These are phyloP conservation scores for Avicennia marina DNA, from an alignment of 257 asterid genomes.

Conservation along the genomic window DNA sequence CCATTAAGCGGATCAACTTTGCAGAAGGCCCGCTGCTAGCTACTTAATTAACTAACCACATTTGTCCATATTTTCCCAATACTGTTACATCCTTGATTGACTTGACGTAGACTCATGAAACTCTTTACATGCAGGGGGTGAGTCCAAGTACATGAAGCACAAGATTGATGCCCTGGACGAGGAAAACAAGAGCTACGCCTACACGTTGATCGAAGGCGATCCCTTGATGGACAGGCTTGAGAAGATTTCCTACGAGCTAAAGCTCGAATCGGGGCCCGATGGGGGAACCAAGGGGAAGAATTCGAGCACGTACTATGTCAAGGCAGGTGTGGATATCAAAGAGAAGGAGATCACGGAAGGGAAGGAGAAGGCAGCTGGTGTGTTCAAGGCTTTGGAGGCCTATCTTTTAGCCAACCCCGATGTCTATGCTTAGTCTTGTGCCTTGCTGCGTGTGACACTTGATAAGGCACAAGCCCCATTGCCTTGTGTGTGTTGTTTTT, in stretches of 20 bases:
- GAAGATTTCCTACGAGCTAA: conserved; percentile 30
- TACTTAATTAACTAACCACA: too few relatives aligned
- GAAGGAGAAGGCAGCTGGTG: conserved; percentile 31
- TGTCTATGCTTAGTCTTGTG: conserved; percentile 2
- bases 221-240: conserved; percentile 33
- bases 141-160: conserved; percentile 42
- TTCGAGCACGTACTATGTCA: conserved; percentile 31
- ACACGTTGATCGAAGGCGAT: conserved; percentile 46
- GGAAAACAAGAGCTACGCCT: conserved; percentile 20
- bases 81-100: too few relatives aligned
- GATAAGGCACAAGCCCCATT: too few relatives aligned
- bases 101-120: too few relatives aligned
- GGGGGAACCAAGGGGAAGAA: conserved; percentile 47
- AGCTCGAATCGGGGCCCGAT: conserved; percentile 30
- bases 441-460: background rate
- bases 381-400: conserved; percentile 34
- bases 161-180: conserved; percentile 39
- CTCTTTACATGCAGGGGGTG: conserved; percentile 29
- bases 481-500: too few relatives aligned
- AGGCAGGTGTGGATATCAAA: conserved; percentile 31
- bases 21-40: conserved; percentile 22
- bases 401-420: conserved; percentile 32
- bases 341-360: conserved; percentile 41
- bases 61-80: too few relatives aligned
- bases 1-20: conserved; percentile 40